Base-by-base conservation (phyloP, 2,329 filamentous ascomycete species). In the Pezicula rhizophila region DNA sequence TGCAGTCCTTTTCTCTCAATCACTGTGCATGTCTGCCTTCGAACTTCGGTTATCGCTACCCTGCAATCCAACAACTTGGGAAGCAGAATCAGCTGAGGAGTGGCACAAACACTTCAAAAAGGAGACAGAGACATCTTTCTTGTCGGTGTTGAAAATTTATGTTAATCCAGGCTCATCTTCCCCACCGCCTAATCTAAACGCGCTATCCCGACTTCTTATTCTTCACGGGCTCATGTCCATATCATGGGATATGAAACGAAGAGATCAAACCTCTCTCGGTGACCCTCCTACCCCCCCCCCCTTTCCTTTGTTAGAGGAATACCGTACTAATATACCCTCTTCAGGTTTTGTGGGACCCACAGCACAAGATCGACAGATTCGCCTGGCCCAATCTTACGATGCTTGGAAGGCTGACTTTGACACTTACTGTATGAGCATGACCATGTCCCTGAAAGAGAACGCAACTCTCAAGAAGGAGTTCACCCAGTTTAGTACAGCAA, bases 11-110 rank as follows among this genome's bases (percentile, higher is more conserved):
- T 84, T 84, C 60, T 82, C 78, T n/a, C 80, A 84, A 57, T 81
- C 77, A 4, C 70, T 84, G 0, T 84, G 80, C 63, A 84, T 84
- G 79, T 83, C 78, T 1, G 77, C 79, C 0, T 83, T 83, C 44
- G 80, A 84, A 56, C 69, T 85, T 1, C 72, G 78, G 1, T 71
- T 79, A 0, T 69, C 72, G 2, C 61, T 84, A 2, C 80, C 80
- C 0, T 82, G 77, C 56, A 69, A 73, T 37, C 70, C 79, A 44
- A 60, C 67, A 0, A 56, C 76, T 0, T 85, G 80, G 80, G 79
- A 83, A 59, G 78, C 80, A 2, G 62, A 69, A 1, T 73, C 76
- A 0, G 72, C 78, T 0, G 66, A 70, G 6, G 69, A 73, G 33
- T 80, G 79, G 78, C 34, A 51, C 18, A 23, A 48, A 39, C 35